A percentile compares a stretch with the other conserved stretches of the same genome.
phyloP scores from a whole-genome alignment of 768 basidiomycete genomes.

The Galerina marginata region DNA sequence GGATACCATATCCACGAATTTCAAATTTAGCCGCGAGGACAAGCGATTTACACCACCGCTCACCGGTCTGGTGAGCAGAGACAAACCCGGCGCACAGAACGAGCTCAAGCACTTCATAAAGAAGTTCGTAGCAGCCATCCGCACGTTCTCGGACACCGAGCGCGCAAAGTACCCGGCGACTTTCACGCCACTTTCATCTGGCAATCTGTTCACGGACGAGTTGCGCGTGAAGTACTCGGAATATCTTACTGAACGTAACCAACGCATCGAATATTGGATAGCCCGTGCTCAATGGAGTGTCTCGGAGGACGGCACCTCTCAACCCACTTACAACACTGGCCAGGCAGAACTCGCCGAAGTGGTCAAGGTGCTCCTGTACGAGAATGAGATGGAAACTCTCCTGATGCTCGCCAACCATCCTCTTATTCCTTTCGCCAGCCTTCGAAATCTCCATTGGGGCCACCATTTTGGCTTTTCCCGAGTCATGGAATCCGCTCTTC shows the following conservation, averaged over 20 bases:
- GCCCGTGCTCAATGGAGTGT: conserved; percentile 1
- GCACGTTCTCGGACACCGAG: conserved; percentile 41
- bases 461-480: conserved; percentile 40
- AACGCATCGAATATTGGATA: conserved; percentile 41
- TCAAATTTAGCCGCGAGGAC: conserved; percentile 38
- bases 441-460: conserved; percentile 33
- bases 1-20: conserved; percentile 37
- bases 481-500: conserved; percentile 33
- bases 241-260: conserved; percentile 34
- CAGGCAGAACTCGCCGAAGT: conserved; percentile 38
- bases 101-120: conserved; percentile 40
- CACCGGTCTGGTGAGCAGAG: conserved; percentile 32
- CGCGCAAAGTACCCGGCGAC: conserved; percentile 35
- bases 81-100: conserved; percentile 20
- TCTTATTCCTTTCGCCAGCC: conserved; percentile 29
- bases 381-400: conserved; percentile 36
- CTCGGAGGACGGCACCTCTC: neutral
- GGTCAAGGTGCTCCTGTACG: conserved; percentile 40
- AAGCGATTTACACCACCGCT: conserved; percentile 30
- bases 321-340: conserved; percentile 20
- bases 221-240: conserved; percentile 33
- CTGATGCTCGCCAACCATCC: conserved; percentile 45
- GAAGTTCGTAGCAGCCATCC: conserved; percentile 32
- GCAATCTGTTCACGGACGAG: conserved; percentile 36
- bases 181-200: conserved; percentile 17